Evolutionary conservation across 371 early-diverging fungal species (phyloP).

Genomic region (Basidiobolus meristosporus): DNA sequence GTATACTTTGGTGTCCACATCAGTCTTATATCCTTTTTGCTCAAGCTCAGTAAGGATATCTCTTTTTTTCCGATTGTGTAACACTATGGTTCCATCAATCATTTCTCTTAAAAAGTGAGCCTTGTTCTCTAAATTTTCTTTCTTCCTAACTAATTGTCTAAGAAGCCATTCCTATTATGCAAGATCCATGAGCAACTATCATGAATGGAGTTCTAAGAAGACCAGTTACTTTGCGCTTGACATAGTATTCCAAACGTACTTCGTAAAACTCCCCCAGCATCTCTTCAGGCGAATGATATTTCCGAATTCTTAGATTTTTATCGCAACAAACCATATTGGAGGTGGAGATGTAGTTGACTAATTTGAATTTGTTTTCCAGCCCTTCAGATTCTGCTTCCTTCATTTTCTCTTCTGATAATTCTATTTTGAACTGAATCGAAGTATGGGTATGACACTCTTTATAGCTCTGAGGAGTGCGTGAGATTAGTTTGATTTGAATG

Average conservation of each 20-base stretch:
- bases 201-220: background rate
- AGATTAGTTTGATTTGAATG: no score
- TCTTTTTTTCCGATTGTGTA: slow-evolving; percentile 72
- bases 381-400: slow-evolving; percentile 51
- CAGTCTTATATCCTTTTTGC: slow-evolving; percentile 11
- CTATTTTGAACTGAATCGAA: slow-evolving; percentile 71
- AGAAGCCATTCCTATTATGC: slow-evolving; percentile 37
- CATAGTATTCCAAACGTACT: slow-evolving; percentile 74
- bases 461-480: slow-evolving; percentile 24
- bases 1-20: slow-evolving; percentile 9
- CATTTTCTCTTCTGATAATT: slow-evolving; percentile 48
- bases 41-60: slow-evolving; percentile 72
- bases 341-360: slow-evolving; percentile 46
- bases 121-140: slow-evolving; percentile 68
- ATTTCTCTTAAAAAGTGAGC: slow-evolving; percentile 90
- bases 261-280: slow-evolving; percentile 88
- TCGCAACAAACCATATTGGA: slow-evolving; percentile 98
- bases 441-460: slow-evolving; percentile 68
- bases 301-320: slow-evolving; percentile 68
- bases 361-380: slow-evolving; percentile 68
- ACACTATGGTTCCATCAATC: slow-evolving; percentile 58
- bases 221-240: slow-evolving; percentile 71
- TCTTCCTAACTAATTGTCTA: slow-evolving; percentile 50
- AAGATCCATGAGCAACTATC: background rate
- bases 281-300: slow-evolving; percentile 63